Conservation (phyloP, 257 asterid species). For the Parsonsia alboflavescens region DNA sequence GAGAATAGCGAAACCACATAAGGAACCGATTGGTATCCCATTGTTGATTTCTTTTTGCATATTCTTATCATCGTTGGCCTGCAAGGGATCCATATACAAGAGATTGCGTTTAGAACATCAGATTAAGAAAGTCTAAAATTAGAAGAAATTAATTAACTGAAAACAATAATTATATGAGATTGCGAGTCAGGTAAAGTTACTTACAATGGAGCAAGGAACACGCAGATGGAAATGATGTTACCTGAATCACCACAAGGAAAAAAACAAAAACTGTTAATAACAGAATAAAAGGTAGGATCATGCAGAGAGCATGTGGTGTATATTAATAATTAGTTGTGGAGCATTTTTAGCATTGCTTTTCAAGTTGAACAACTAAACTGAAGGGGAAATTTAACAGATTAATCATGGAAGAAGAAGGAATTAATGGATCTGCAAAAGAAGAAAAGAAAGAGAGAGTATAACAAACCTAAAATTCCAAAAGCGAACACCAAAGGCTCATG, state of each 20-base stretch:
- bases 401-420: background rate
- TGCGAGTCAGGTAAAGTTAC: slow-evolving; percentile 13
- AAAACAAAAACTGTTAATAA: slow-evolving; percentile 1
- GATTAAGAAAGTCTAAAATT: too few relatives aligned
- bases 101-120: too few relatives aligned
- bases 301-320: background rate
- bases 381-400: background rate
- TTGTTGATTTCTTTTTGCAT: slow-evolving; percentile 58
- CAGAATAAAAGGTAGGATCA: slow-evolving; percentile 6
- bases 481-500: slow-evolving; percentile 26
- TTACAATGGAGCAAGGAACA: slow-evolving; percentile 80
- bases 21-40: slow-evolving; percentile 61
- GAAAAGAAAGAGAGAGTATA: background rate
- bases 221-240: slow-evolving; percentile 58
- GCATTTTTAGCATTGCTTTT: background rate
- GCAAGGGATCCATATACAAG: slow-evolving; percentile 7
- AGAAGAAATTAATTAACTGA: too few relatives aligned
- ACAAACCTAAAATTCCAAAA: slow-evolving; percentile 39
- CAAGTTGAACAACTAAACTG: background rate
- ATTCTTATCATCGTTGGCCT: slow-evolving; percentile 62
- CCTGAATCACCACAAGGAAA: slow-evolving; percentile 36
- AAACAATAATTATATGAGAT: too few relatives aligned
- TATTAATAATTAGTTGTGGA: background rate
- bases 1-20: slow-evolving; percentile 67
- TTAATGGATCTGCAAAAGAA: background rate